phyloP scores from a whole-genome alignment of 2,329 filamentous ascomycete genomes.

The Neofusicoccum ribis region DNA sequence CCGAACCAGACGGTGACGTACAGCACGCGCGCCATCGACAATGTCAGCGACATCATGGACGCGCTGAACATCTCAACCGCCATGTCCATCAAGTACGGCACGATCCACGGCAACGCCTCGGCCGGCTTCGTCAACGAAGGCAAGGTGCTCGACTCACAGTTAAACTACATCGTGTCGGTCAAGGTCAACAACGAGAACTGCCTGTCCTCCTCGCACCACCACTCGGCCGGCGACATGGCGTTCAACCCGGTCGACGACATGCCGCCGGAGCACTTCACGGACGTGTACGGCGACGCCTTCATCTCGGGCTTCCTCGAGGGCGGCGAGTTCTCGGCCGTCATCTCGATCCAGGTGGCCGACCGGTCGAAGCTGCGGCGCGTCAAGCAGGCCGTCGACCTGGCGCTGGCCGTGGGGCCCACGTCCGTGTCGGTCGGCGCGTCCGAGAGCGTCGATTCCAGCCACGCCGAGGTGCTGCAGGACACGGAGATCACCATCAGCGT shows the following conservation, averaged over 20 bases:
- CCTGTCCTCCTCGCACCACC: not conserved
- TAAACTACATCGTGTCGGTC: constrained; percentile 34
- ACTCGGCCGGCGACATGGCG: constrained; percentile 25
- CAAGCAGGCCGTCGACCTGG: constrained; percentile 35
- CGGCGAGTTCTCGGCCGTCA: constrained; percentile 36
- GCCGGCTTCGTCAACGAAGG: constrained; percentile 33
- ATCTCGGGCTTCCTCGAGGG: constrained; percentile 37
- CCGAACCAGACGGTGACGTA: constrained; percentile 35
- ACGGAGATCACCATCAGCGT: constrained; percentile 37
- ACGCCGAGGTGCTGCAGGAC: constrained; percentile 29
- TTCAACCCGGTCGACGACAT: constrained; percentile 31
- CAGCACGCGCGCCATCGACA: constrained; percentile 34
- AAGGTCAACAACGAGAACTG: constrained; percentile 15
- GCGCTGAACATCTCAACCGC: constrained; percentile 42
- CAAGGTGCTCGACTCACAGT: constrained; percentile 32
- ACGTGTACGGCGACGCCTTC: constrained; percentile 37
- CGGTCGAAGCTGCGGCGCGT: constrained; percentile 34
- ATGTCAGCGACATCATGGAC: constrained; percentile 41
- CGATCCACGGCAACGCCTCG: constrained; percentile 35
- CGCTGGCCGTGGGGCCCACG: constrained; percentile 29
- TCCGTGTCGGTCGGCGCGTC: constrained; percentile 29
- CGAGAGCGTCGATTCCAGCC: constrained; percentile 27
- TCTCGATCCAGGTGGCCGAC: constrained; percentile 35
- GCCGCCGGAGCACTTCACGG: constrained; percentile 32
- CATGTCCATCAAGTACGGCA: constrained; percentile 41